phyloP scores from a whole-genome alignment of 129 eudicot species.

The Artemisia argyi region DNA sequence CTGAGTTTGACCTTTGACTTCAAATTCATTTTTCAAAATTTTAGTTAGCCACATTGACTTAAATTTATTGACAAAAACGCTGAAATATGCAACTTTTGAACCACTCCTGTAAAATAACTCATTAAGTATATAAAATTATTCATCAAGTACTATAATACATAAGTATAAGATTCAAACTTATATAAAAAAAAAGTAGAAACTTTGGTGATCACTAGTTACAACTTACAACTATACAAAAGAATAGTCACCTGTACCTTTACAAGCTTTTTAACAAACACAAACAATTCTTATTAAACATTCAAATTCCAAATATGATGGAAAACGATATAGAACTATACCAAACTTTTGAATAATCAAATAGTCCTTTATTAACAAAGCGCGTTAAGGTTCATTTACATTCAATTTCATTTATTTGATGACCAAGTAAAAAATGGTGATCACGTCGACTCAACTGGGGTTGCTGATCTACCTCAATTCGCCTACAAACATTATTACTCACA shows the following conservation, averaged over 20 bases:
- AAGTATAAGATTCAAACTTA: neutral
- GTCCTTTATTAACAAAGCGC: too few species aligned
- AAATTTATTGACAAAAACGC: neutral
- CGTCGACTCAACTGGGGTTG: neutral
- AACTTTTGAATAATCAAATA: too few species aligned
- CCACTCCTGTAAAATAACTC: neutral
- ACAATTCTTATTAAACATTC: too few species aligned
- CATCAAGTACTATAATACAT: neutral
- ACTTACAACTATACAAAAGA: too few species aligned
- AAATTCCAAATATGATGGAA: too few species aligned
- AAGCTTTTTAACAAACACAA: too few species aligned
- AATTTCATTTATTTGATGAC: too few species aligned
- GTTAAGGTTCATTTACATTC: too few species aligned
- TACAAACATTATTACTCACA: neutral
- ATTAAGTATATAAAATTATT: too few species aligned
- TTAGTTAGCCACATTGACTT: neutral
- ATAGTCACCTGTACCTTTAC: too few species aligned
- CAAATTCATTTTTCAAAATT: neutral
- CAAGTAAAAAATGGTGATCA: neutral
- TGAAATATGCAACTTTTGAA: neutral
- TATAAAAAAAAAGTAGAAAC: neutral
- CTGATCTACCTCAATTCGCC: neutral
- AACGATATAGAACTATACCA: too few species aligned
- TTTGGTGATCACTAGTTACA: neutral
- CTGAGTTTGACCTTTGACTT: slow-evolving; percentile 14